phyloP scores from a whole-genome alignment of 2,329 filamentous ascomycete genomes.

The Leptographium lundbergii region DNA sequence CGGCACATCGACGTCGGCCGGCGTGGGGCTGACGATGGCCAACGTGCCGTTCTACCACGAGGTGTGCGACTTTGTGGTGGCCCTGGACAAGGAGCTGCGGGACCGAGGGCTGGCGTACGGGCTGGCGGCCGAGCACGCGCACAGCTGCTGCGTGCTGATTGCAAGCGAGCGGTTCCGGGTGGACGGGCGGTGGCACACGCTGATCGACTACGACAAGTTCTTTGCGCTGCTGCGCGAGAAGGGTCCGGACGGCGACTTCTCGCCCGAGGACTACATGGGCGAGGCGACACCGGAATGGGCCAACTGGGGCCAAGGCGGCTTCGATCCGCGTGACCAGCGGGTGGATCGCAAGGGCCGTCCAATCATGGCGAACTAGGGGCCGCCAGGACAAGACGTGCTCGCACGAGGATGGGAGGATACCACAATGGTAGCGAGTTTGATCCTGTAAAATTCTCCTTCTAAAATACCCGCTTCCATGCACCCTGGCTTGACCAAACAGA shows the following conservation, averaged over 20 bases:
- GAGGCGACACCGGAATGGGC: slow-evolving; percentile 84
- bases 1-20: slow-evolving; percentile 73
- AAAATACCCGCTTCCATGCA: slow-evolving; percentile 9
- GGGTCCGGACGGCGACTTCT: slow-evolving; percentile 54
- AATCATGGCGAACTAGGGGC: slow-evolving; percentile 26
- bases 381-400: too few species aligned
- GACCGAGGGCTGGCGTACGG: slow-evolving; percentile 68
- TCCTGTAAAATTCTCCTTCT: slow-evolving; percentile 3
- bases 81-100: slow-evolving; percentile 56
- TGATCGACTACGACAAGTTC: slow-evolving; percentile 83
- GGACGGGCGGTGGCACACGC: slow-evolving; percentile 74
- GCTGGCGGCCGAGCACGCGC: slow-evolving; percentile 87
- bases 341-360: slow-evolving; percentile 77
- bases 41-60: slow-evolving; percentile 96
- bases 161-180: slow-evolving; percentile 70
- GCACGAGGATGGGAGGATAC: neutral
- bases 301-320: slow-evolving; percentile 85
- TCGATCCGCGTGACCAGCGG: slow-evolving; percentile 78
- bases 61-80: slow-evolving; percentile 68
- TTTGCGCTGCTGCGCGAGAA: slow-evolving; percentile 69
- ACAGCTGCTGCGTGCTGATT: slow-evolving; percentile 84
- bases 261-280: slow-evolving; percentile 83
- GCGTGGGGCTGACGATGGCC: slow-evolving; percentile 85
- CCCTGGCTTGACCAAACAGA: neutral
- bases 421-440: neutral